Percentiles rank a stretch among this genome's conserved stretches.
Conservation (phyloP, 2,329 filamentous ascomycete species). For the Pestalotiopsis sp. region DNA sequence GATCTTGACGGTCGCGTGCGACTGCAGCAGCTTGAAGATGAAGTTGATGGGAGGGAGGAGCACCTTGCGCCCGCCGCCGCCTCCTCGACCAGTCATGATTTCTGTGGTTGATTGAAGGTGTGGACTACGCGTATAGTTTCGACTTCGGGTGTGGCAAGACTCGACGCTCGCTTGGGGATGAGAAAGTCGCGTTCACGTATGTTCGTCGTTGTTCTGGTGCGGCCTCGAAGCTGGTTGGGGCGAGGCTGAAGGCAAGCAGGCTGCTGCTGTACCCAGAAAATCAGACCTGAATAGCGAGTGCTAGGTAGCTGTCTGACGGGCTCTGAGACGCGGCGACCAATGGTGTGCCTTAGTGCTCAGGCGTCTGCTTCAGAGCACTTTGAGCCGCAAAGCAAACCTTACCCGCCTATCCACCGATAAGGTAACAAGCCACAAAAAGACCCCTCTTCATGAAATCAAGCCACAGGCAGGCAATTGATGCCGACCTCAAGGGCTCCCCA, state of each 20-base stretch:
- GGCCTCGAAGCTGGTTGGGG: not conserved
- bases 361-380: not conserved
- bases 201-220: not conserved
- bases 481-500: not conserved
- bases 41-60: conserved; percentile 73
- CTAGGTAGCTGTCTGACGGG: not conserved
- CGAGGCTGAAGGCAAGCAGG: not conserved
- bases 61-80: conserved; percentile 63
- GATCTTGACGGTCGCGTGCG: conserved; percentile 82
- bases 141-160: not conserved
- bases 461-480: not conserved
- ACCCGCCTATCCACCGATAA: not conserved
- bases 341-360: not conserved
- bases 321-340: not conserved
- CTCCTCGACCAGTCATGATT: conserved; percentile 62
- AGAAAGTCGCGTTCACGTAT: not conserved
- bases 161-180: not conserved
- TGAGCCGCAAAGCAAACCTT: not conserved
- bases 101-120: not conserved
- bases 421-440: conserved; percentile 11
- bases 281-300: not conserved
- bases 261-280: not conserved
- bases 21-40: conserved; percentile 89
- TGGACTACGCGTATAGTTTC: not conserved
- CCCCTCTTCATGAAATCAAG: not conserved